These are phyloP conservation scores for Geotrichum aggregatum DNA, from an alignment of 1,139 yeast species.

Conservation along the genomic window DNA sequence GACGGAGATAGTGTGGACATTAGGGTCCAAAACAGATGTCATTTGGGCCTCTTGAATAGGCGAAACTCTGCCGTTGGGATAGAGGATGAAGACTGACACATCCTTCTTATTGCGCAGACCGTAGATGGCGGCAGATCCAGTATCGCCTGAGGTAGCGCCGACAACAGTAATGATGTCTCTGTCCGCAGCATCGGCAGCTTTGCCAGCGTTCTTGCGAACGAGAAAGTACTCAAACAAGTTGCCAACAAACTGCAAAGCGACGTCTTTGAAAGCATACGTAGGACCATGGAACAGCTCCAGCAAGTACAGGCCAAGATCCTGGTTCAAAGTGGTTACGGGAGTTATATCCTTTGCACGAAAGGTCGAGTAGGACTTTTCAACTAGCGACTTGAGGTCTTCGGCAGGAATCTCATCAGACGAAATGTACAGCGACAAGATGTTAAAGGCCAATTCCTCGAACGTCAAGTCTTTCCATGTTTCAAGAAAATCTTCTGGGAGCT, in stretches of 20 bases:
- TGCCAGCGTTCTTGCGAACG: constrained; percentile 65
- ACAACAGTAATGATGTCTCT: constrained; percentile 88
- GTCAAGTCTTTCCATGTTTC: constrained; percentile 66
- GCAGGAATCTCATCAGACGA: constrained; percentile 64
- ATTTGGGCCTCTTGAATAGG: constrained; percentile 98
- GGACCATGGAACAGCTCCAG: constrained; percentile 98
- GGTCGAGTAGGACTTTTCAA: constrained; percentile 75
- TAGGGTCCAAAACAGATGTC: constrained; percentile 93
- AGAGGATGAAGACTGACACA: constrained; percentile 89
- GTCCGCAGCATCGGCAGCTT: constrained; percentile 49
- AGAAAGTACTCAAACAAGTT: constrained; percentile 90
- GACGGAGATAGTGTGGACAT: constrained; percentile 91
- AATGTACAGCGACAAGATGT: constrained; percentile 78
- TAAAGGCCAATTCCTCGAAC: constrained; percentile 82
- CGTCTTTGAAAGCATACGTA: constrained; percentile 97
- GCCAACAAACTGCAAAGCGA: constrained; percentile 96
- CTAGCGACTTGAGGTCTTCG: constrained; percentile 58
- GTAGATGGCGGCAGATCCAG: constrained; percentile 98
- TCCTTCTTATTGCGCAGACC: constrained; percentile 96
- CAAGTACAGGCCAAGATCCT: constrained; percentile 59
- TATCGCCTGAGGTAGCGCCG: constrained; percentile 98
- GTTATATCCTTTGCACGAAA: constrained; percentile 84
- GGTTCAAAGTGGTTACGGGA: constrained; percentile 63
- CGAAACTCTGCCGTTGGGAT: constrained; percentile 95
- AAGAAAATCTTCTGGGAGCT: constrained; percentile 56